Base-by-base conservation (phyloP, 2,329 filamentous ascomycete genomes). In the Macroventuria anomochaeta region DNA sequence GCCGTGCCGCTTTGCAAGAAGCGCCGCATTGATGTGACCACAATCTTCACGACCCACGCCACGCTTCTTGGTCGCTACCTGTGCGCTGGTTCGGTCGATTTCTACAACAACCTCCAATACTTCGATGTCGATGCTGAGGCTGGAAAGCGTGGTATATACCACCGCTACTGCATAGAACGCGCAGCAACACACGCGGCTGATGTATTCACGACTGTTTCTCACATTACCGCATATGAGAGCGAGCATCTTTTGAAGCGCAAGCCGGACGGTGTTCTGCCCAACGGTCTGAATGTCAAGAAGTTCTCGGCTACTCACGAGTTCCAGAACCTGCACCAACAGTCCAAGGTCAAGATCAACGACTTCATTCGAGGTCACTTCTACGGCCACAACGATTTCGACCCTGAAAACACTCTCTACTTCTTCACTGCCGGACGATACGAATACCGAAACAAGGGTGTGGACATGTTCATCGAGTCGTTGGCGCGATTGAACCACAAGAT, bases 221-320 rank as follows among this genome's bases (percentile, higher is more conserved):
- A 97, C 76, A 97, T 99, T 71, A 99, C 95, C 4, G 95, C 95
- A 8, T 97, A 96, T 76, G 95, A 99, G 78, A 96, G 91, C 69
- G 95, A 99, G 80, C 93, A 99, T 78, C 78, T 99, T 65, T 84
- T 99, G 62, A 97, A 97, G 84, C 89, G 95, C 61, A 97, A 97
- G 79, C 95, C 95, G 1, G 95, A 99, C 67, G 95, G 95, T 34
- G 95, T 99, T 6, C 77, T 97, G 63, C 95, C 95, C 64, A 99
- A 99, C 69, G 95, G 95, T 61, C 83, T 99, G 69, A 99, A 99
- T 69, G 95, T 99, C 57, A 97, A 93, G 77, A 97, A 97, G 76
- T 97, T 97, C 80, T 93, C 93, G 7, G 95, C 95, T 6, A 93
- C 97, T 68, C 95, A 99, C 81, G 95, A 99, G 77, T 97, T 97